phyloP scores from a whole-genome alignment of 805 yeast species.

The Saccharomycopsis schoenii region DNA sequence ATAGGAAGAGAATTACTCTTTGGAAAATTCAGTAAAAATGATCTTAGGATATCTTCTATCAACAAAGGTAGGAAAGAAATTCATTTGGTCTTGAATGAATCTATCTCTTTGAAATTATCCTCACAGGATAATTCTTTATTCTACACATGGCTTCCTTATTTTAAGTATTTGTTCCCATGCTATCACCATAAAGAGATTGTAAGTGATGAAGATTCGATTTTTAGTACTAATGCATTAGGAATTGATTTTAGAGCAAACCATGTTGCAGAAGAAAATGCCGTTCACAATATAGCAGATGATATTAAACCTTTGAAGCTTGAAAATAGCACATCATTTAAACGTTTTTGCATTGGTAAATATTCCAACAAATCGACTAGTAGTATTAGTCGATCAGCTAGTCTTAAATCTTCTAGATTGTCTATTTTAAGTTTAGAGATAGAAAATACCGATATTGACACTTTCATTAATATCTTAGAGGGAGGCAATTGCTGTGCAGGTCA shows the following conservation, averaged over 20 bases:
- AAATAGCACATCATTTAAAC: neutral
- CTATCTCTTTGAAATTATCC: slow-evolving; percentile 8
- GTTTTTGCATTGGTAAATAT: neutral
- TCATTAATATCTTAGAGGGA: neutral
- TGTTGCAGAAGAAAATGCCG: neutral
- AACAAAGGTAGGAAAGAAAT: slow-evolving; percentile 13
- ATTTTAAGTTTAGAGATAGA: neutral
- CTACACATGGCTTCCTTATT: slow-evolving; percentile 14
- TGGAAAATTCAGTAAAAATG: slow-evolving; percentile 26
- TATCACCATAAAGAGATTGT: slow-evolving; percentile 63
- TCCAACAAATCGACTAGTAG: slow-evolving; percentile 19
- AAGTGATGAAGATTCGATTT: slow-evolving; percentile 53
- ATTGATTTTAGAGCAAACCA: slow-evolving; percentile 5
- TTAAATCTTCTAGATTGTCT: neutral
- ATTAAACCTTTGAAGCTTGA: slow-evolving; percentile 1
- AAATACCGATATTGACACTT: neutral
- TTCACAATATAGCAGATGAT: neutral
- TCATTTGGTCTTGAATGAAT: neutral
- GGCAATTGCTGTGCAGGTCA: neutral
- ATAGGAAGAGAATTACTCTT: slow-evolving; percentile 26
- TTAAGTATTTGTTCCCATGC: slow-evolving; percentile 19
- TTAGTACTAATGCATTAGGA: slow-evolving; percentile 11
- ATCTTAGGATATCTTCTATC: slow-evolving; percentile 20
- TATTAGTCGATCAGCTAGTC: neutral
- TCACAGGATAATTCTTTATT: slow-evolving; percentile 14